phyloP scores from a whole-genome alignment of 148 eudicot genomes.

The Cornus kousa region DNA sequence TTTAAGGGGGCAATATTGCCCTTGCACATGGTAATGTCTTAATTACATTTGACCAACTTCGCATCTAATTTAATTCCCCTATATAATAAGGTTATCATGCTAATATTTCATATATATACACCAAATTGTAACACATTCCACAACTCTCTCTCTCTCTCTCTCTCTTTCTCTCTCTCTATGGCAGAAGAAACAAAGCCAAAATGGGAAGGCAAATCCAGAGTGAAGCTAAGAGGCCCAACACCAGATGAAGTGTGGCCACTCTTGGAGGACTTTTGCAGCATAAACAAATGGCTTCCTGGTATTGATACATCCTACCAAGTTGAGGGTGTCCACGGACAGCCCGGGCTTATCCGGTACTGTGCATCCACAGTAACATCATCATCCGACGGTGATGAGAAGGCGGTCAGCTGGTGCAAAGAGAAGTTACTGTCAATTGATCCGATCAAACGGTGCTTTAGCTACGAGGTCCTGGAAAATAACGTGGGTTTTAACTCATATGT shows the following conservation, averaged over 20 bases:
- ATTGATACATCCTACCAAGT: constrained; percentile 34
- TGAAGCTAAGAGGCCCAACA: constrained; percentile 26
- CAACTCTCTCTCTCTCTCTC: too few species aligned
- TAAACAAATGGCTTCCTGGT: constrained; percentile 35
- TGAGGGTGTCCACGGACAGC: constrained; percentile 33
- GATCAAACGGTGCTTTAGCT: constrained; percentile 10
- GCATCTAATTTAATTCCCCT: too few species aligned
- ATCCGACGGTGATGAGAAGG: neutral
- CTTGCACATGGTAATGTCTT: too few species aligned
- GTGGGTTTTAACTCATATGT: constrained; percentile 18
- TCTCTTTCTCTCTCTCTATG: constrained; percentile 12
- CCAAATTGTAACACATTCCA: too few species aligned
- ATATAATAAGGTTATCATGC: too few species aligned
- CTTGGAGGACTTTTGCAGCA: constrained; percentile 42
- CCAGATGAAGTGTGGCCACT: constrained; percentile 56
- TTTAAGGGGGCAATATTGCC: too few species aligned
- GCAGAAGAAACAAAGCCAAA: constrained; percentile 15
- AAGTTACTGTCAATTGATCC: constrained; percentile 35
- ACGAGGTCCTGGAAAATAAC: constrained; percentile 19
- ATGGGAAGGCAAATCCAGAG: constrained; percentile 55
- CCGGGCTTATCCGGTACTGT: constrained; percentile 45
- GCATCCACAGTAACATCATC: constrained; percentile 20
- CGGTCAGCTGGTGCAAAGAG: constrained; percentile 35
- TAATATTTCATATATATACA: too few species aligned
- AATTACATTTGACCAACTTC: too few species aligned